Evolutionary conservation across 225 moss, liverwort and hornwort species (phyloP).

Genomic region (Bryum argenteum): DNA sequence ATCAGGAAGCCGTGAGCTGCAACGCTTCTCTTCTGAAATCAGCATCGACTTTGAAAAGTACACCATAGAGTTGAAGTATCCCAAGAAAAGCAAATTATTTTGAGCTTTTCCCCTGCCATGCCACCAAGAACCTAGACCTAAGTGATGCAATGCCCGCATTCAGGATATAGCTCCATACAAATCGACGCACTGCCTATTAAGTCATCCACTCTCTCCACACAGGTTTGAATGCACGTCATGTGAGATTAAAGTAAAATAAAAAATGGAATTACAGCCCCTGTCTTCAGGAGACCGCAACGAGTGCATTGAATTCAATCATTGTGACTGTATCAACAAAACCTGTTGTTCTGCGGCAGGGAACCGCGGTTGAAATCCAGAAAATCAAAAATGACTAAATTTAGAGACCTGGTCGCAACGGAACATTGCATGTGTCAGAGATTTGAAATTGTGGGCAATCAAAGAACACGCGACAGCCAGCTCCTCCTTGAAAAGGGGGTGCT

Average conservation of each 20-base stretch:
- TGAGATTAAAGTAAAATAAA: background rate
- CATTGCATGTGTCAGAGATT: conserved; percentile 30
- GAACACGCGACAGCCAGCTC: conserved; percentile 2
- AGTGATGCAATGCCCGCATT: background rate
- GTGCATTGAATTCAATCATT: background rate
- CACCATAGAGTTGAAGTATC: background rate
- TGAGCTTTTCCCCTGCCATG: background rate
- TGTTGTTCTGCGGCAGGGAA: background rate
- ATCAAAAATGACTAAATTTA: conserved; percentile 19
- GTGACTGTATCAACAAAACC: background rate
- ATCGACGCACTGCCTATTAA: background rate
- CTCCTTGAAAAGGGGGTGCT: conserved; percentile 1
- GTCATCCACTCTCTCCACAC: background rate
- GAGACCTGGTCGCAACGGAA: conserved; percentile 26
- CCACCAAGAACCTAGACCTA: background rate
- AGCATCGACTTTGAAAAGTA: background rate
- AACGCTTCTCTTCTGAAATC: background rate
- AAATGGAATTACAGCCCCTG: background rate
- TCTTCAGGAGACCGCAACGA: background rate
- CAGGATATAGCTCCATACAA: background rate
- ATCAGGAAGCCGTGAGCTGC: background rate
- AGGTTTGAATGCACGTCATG: background rate
- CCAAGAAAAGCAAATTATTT: background rate
- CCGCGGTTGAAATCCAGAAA: conserved; percentile 24
- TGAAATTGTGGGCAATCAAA: conserved; percentile 31